Conservation (phyloP, 768 basidiomycete genomes). For the Boletus vermiculosoides region DNA sequence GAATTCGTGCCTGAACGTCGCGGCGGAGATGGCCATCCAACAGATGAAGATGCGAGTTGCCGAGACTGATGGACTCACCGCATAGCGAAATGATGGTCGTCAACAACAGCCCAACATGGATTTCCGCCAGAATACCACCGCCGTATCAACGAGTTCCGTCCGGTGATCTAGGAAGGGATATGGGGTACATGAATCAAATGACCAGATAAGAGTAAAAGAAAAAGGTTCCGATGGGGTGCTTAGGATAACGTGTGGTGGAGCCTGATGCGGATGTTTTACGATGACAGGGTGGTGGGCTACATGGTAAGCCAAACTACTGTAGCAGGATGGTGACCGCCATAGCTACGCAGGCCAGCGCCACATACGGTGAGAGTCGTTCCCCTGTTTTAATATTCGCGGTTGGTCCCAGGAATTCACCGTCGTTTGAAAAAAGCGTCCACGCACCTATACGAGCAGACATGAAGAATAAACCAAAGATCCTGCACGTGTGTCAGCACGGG, state of each 20-base stretch:
- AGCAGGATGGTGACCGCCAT: constrained; percentile 82
- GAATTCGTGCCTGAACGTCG: background rate
- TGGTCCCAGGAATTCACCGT: background rate
- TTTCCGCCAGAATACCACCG: background rate
- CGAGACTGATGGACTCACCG: background rate
- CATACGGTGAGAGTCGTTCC: constrained; percentile 94
- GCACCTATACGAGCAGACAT: constrained; percentile 94
- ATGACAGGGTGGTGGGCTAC: background rate
- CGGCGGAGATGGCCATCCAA: background rate
- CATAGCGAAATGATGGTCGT: background rate
- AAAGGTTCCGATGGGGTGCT: background rate
- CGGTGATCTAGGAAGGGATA: background rate
- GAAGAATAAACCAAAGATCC: constrained; percentile 90
- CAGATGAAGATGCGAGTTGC: background rate
- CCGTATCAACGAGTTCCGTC: background rate
- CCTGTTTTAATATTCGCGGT: constrained; percentile 46
- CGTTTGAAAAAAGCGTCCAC: constrained; percentile 21
- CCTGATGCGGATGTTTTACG: background rate
- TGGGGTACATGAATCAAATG: background rate
- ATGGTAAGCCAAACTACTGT: constrained; percentile 30
- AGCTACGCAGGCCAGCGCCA: constrained; percentile 85
- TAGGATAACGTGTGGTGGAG: background rate
- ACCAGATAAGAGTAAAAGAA: background rate
- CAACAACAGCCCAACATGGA: background rate
- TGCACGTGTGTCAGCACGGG: constrained; percentile 30